Evolutionary conservation across 2,329 filamentous ascomycete species (phyloP).

Genomic region (Alternaria metachromatica): DNA sequence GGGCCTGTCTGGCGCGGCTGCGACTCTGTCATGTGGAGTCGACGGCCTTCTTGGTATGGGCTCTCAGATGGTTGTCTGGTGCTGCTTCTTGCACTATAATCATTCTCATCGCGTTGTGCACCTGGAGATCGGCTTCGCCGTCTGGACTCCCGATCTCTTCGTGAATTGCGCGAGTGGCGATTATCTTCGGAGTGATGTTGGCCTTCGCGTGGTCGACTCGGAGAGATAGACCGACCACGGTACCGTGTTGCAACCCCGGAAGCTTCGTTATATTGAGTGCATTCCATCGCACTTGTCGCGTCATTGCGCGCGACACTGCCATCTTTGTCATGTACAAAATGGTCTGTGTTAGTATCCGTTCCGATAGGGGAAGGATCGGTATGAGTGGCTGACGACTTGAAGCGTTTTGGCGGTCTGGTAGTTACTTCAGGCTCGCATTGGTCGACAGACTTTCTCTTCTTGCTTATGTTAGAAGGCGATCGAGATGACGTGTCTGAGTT

Average conservation of each 20-base stretch:
- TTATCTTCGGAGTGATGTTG: neutral
- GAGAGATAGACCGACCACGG: neutral
- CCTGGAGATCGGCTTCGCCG: neutral
- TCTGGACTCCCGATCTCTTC: neutral
- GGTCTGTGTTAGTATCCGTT: neutral
- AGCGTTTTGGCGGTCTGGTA: neutral
- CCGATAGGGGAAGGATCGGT: neutral
- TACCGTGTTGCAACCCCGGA: neutral
- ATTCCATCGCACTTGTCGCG: too few relatives aligned
- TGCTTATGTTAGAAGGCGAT: neutral
- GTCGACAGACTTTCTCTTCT: neutral
- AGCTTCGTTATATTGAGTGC: too few relatives aligned
- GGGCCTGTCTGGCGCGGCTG: neutral
- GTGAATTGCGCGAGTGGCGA: accelerated
- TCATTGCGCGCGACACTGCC: neutral
- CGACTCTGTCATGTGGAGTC: neutral
- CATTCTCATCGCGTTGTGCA: too few relatives aligned
- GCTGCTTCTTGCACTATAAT: neutral
- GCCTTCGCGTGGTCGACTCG: neutral
- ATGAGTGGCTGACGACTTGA: neutral
- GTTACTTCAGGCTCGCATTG: neutral
- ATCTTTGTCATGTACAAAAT: neutral
- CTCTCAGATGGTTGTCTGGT: neutral
- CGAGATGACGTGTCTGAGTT: neutral
- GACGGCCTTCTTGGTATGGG: neutral